Base-by-base conservation (phyloP, 768 basidiomycete genomes). In the Asterophora parasitica region DNA sequence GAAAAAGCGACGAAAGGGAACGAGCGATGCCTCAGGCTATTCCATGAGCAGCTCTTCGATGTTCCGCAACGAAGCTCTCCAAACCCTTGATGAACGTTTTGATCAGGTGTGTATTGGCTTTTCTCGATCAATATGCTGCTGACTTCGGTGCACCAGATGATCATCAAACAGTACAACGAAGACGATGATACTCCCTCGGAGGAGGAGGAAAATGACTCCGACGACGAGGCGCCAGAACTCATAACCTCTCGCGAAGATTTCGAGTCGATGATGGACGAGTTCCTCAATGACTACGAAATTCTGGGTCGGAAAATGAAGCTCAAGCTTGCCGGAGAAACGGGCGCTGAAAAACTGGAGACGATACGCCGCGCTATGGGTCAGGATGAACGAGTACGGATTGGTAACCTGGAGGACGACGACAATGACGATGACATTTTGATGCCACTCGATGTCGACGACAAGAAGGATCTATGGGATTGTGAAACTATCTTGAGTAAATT, bases 31-130 rank as follows among this genome's bases (percentile, higher is more conserved):
- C 7, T 92, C 90, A 16, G 93, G 91, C 10, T 95, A 95, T 73
- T 91, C 88, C 62, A 97, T 99, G 93, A 95, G 89, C 64, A 93
- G 91, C 58, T 92, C 92, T 3, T 92, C 92, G 11, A 92, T 98
- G 88, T 88, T 81, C 68, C 81, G 96, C 37, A 98, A 90, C 54
- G 87, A 92, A 56, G 84, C 91, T 0, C 67, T 98, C 23, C 81
- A 89, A 43, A 86, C 83, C 2, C 72, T 99, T 35, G 96, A 99
- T 60, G 92, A 97, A 60, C 79, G 84, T 9, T 99, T 98, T 61
- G 94, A 98, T 58, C 83, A 92, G 76, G 96, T 92, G 55, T 52
- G 76, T 51, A 48, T 9, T 36, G 23, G 30, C 11, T 36, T 32
- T 36, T 38, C 11, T 8, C 35, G 15, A 43, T 27, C 10, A 19